phyloP scores from a whole-genome alignment of 2,329 filamentous ascomycete genomes.

The Capronia coronata region DNA sequence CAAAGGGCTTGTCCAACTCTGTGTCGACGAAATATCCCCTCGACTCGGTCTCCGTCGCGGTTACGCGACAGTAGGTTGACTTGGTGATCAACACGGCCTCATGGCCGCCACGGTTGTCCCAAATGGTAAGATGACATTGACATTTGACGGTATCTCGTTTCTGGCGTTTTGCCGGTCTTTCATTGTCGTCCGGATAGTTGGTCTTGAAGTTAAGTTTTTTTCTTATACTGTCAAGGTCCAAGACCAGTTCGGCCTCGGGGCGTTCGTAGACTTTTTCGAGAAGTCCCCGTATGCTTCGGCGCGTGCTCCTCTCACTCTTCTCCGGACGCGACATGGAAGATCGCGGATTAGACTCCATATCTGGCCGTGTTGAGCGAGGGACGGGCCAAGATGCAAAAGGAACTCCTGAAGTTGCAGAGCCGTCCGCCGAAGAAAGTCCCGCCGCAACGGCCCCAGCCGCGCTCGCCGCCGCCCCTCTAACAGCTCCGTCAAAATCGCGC shows the following conservation, averaged over 20 bases:
- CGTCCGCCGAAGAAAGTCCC: background rate
- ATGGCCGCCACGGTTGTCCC: constrained; percentile 25
- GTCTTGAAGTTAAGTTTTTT: constrained; percentile 27
- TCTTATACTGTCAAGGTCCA: constrained; percentile 23
- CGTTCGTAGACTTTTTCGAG: constrained; percentile 11
- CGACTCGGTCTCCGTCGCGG: constrained; percentile 10
- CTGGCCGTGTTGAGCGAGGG: background rate
- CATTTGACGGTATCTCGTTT: constrained; percentile 20
- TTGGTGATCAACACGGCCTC: constrained; percentile 8
- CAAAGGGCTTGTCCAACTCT: constrained; percentile 25
- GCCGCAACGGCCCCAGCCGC: background rate
- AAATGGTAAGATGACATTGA: constrained; percentile 25
- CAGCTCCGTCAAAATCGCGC: background rate
- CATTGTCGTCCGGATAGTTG: constrained; percentile 7
- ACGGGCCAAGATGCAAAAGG: background rate
- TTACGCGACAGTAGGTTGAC: constrained; percentile 15
- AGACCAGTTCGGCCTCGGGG: constrained; percentile 15
- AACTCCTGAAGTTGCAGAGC: background rate
- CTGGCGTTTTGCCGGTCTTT: constrained; percentile 17
- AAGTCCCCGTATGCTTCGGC: constrained; percentile 17
- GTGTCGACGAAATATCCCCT: constrained; percentile 22
- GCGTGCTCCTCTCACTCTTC: constrained; percentile 4
- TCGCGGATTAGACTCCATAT: constrained; percentile 6
- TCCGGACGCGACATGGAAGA: background rate
- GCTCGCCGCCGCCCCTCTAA: background rate